Evolutionary conservation across 139 green algal species (phyloP), one percentile per base, ranked within the genome.

Genomic region (Chlamydomonas applanata): DNA sequence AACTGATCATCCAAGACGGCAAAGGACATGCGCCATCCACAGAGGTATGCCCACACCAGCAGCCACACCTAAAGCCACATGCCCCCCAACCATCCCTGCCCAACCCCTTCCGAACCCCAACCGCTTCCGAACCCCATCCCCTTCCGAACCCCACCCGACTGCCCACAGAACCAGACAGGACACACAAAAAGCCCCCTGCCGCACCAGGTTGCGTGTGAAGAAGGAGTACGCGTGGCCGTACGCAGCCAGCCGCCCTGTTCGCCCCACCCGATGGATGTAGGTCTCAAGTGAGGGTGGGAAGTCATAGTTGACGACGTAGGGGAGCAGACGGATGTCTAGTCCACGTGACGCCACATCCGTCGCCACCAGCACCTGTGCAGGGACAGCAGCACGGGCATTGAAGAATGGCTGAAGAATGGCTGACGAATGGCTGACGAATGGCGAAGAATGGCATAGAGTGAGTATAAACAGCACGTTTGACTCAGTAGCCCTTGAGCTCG

Each of bases 211-310:
- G 45, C 90, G 82, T 0, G 91, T 97, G 69, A 98, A 93, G 83
- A 98, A 96, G 62, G 78, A 90, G 74, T 87, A 94, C 14, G 92
- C 89, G 49, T 97, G 93, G 30, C 96, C 96, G 36, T 85, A 82
- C 16, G 85, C 83, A 29, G 91, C 88, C 62, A 97, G 85, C 3
- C 95, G 88, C 1, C 94, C 95, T 0, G 96, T 98, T 24, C 95
- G 83, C 0, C 95, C 95, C 52, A 97, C 92, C 3, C 94, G 81
- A 86, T 98, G 95, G 25, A 98, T 87, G 85, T 98, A 98, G 3
- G 89, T 83, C 63, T 98, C 93, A 20, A 97, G 72, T 33, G 76
- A 87, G 33, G 59, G 34, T 24, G 95, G 94, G 78, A 96, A 96
- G 74, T 97, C 93, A 65, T 97, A 97, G 83, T 96, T 95, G 35